Conservation (phyloP, 208 protist species). For the Acanthamoeba lenticulata region DNA sequence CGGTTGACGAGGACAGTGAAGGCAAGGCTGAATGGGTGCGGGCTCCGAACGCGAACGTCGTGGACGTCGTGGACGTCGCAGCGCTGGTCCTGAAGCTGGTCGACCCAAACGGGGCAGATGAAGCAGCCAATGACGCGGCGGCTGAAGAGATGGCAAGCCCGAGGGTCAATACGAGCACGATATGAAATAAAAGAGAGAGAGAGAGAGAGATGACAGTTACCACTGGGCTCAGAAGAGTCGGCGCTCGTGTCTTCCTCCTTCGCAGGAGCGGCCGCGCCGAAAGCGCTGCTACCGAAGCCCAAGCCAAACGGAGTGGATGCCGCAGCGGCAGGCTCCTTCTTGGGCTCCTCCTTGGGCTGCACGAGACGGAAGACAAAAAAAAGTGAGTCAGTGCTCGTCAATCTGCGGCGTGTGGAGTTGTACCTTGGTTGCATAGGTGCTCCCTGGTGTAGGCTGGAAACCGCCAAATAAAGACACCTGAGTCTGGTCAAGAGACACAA, state of each 20-base stretch:
- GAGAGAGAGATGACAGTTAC: no score
- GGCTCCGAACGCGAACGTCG: neutral
- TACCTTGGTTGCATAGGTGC: neutral
- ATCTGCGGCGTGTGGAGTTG: no score
- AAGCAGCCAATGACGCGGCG: neutral
- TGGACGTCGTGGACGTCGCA: neutral
- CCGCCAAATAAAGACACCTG: no score
- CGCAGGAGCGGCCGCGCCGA: neutral
- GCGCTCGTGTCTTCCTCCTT: neutral
- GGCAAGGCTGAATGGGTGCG: neutral
- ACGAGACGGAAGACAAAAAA: no score
- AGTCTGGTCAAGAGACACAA: no score
- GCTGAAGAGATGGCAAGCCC: neutral
- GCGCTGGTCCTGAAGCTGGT: neutral
- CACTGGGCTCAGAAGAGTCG: neutral
- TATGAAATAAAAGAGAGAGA: neutral
- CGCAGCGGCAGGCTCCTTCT: neutral
- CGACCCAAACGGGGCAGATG: neutral
- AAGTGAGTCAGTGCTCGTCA: neutral
- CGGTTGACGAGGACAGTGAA: neutral
- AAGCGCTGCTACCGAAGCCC: neutral
- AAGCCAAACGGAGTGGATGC: neutral
- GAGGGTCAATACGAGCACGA: neutral
- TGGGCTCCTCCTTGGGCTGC: neutral
- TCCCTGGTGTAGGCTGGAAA: neutral